phyloP scores from a whole-genome alignment of 2,329 filamentous ascomycete species.

The Penicillium psychrosexuale region DNA sequence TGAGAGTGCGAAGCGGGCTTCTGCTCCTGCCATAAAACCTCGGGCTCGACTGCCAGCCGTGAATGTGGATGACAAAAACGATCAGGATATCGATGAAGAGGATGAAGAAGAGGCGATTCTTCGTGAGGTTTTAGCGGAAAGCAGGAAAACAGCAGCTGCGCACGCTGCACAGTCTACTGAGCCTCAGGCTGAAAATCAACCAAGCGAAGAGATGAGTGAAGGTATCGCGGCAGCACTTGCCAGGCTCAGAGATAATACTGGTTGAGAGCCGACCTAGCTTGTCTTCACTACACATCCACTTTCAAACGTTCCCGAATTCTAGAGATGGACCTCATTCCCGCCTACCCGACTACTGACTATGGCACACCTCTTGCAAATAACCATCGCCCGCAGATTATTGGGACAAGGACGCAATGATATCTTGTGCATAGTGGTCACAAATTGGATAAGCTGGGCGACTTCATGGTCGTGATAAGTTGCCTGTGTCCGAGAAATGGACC shows the following conservation, averaged over 20 bases:
- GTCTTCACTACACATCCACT: neutral
- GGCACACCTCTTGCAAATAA: neutral
- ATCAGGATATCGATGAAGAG: constrained; percentile 14
- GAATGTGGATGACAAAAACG: neutral
- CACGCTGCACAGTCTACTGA: neutral
- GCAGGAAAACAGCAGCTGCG: constrained; percentile 18
- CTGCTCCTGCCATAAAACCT: constrained; percentile 32
- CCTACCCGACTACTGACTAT: neutral
- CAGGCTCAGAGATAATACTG: constrained; percentile 48
- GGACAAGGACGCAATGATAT: neutral
- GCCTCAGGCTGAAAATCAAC: neutral
- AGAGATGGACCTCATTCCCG: neutral
- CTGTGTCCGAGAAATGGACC: neutral
- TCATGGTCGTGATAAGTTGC: neutral
- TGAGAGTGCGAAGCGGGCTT: constrained; percentile 63
- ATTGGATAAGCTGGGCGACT: neutral
- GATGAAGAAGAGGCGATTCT: constrained; percentile 51
- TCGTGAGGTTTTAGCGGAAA: constrained; percentile 30
- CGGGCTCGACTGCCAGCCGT: constrained; percentile 18
- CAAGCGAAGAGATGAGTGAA: constrained; percentile 48
- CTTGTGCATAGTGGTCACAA: neutral
- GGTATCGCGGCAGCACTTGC: constrained; percentile 59
- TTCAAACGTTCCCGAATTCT: neutral
- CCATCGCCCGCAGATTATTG: neutral
- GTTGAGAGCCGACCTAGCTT: constrained; percentile 11